These are phyloP conservation scores for Aureobasidium vineae DNA, from an alignment of 2,329 filamentous ascomycete species.

Conservation along the genomic window DNA sequence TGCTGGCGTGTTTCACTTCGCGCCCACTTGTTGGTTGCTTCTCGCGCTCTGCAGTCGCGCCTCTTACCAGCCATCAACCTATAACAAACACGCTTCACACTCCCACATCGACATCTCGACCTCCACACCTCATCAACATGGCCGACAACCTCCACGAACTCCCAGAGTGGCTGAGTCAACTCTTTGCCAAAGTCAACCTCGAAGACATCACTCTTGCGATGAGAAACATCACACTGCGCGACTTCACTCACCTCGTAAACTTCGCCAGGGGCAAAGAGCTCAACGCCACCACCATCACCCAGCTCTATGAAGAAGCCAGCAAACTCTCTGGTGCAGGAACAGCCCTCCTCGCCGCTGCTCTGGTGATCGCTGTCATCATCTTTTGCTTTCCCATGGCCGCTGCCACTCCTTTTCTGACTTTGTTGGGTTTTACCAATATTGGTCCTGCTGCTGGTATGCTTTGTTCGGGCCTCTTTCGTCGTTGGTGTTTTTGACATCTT, in stretches of 20 bases:
- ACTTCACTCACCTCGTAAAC: neutral
- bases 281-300: neutral
- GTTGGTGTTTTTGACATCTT: neutral
- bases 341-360: neutral
- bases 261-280: neutral
- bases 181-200: neutral
- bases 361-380: neutral
- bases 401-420: neutral
- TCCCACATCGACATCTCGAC: neutral
- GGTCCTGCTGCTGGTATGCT: conserved; percentile 5
- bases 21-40: neutral
- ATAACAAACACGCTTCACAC: neutral
- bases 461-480: neutral
- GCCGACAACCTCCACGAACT: neutral
- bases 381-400: neutral
- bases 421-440: neutral
- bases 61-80: neutral
- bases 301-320: conserved; percentile 14
- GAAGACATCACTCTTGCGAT: neutral
- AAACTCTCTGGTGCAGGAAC: neutral
- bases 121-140: neutral
- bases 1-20: neutral
- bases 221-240: neutral
- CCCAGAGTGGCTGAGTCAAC: neutral
- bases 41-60: neutral